phyloP scores from a whole-genome alignment of 371 early-diverging fungal species.

The Blakeslea trispora region DNA sequence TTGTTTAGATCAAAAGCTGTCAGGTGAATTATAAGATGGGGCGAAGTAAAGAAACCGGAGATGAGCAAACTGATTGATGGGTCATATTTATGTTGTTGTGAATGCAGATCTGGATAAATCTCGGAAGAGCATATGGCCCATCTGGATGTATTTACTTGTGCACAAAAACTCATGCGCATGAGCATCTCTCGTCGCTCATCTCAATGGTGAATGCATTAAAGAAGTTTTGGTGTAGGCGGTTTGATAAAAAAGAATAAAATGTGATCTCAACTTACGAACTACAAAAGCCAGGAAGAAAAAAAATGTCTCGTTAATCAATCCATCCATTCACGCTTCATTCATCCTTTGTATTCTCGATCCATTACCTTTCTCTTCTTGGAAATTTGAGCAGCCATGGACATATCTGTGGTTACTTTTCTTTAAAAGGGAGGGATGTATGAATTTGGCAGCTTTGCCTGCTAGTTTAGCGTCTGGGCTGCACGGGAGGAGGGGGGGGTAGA shows the following conservation, averaged over 20 bases:
- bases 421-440: slow-evolving; percentile 19
- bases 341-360: slow-evolving; percentile 6
- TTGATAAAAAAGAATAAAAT: too few species aligned
- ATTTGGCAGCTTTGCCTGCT: background rate
- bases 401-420: slow-evolving; percentile 13
- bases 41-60: too few species aligned
- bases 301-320: slow-evolving; percentile 22
- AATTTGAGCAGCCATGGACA: slow-evolving; percentile 54
- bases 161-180: too few species aligned
- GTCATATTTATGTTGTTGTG: background rate
- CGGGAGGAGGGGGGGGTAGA: too few species aligned
- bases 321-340: slow-evolving; percentile 18
- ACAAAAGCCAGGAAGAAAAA: background rate
- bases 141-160: background rate
- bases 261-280: slow-evolving; percentile 10
- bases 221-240: too few species aligned
- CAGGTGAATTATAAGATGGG: too few species aligned
- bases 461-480: background rate
- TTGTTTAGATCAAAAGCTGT: background rate
- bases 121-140: too few species aligned
- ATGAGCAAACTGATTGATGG: too few species aligned
- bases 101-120: background rate
- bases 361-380: slow-evolving; percentile 76
- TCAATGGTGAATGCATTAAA: too few species aligned
- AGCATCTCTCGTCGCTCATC: too few species aligned